Evolutionary conservation across 108 stramenopile species (phyloP), one percentile per base, ranked within the genome.

Genomic region (Stephanodiscus minutulus): DNA sequence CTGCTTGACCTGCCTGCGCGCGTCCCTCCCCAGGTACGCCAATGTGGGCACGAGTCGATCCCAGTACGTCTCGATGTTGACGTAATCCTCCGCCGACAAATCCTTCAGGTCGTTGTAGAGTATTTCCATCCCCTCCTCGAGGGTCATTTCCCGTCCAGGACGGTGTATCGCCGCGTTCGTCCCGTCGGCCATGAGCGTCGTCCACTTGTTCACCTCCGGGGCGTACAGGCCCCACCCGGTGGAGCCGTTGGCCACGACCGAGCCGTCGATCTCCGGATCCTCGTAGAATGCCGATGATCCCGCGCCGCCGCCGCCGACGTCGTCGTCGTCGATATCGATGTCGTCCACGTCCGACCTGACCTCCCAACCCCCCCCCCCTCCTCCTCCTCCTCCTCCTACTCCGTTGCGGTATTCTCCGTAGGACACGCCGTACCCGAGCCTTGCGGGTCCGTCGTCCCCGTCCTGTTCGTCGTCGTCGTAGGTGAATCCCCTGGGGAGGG

Each of bases 161-260:
- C 74, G 54, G 58, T 76, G 73, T 6, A 82, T 57, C 3, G 82
- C 77, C 2, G 82, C 82, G 43, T 77, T 77, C 29, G 77, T 82
- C 2, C 82, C 82, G 52, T 72, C 70, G 20, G 84, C 59, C 90
- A 91, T 91, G 64, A 91, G 81, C 4, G 76, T 76, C 55, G 90
- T 88, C 90, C 90, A 91, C 43, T 86, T 83, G 56, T 88, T 88
- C 4, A 91, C 84, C 65, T 91, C 90, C 48, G 87, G 87, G 5
- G 87, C 89, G 41, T 55, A 73, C 1, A 62, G 47, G 3, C 61
- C 64, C 27, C 37, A 54, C 22, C 48, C 44, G 57, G 48, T 49
- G 61, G 13, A 27, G 36, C 52, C 52, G 29, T 74, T 50, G 59
- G 55, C 66, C 11, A 62, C 36, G 29, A 66, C 39, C 2, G 54